Evolutionary conservation across 805 yeast genomes (phyloP).

Genomic region (Saccharomyces jurei): DNA sequence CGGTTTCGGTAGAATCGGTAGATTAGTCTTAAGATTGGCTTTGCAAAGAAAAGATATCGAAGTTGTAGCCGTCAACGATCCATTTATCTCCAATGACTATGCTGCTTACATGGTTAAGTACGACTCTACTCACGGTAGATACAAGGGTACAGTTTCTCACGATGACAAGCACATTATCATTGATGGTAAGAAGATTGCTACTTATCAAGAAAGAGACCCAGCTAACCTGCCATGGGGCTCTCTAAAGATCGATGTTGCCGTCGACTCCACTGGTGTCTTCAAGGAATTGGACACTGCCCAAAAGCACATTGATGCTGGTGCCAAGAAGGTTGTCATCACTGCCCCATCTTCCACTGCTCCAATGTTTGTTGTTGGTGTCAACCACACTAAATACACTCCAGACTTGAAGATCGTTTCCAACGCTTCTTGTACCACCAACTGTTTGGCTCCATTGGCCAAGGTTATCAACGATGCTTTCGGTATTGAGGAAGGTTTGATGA

Average conservation of each 20-base stretch:
- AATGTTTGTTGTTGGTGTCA: slow-evolving; percentile 91
- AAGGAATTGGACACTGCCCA: slow-evolving; percentile 72
- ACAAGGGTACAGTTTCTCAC: slow-evolving; percentile 60
- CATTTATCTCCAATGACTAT: slow-evolving; percentile 81
- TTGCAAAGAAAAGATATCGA: slow-evolving; percentile 64
- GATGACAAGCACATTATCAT: slow-evolving; percentile 49
- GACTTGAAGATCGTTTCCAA: slow-evolving; percentile 75
- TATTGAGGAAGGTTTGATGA: slow-evolving; percentile 87
- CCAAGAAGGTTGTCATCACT: slow-evolving; percentile 83
- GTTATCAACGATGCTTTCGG: slow-evolving; percentile 79
- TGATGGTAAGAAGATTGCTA: slow-evolving; percentile 3
- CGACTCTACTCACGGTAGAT: slow-evolving; percentile 88
- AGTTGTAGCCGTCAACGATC: slow-evolving; percentile 85
- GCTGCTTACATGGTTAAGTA: slow-evolving; percentile 94
- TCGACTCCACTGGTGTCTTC: slow-evolving; percentile 94
- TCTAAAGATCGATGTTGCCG: slow-evolving; percentile 73
- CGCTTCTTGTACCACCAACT: slow-evolving; percentile 94
- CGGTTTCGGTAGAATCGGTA: slow-evolving; percentile 94
- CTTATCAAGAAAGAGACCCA: slow-evolving; percentile 60
- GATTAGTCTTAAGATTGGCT: slow-evolving; percentile 81
- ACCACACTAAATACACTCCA: slow-evolving; percentile 67
- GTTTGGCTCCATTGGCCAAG: slow-evolving; percentile 92
- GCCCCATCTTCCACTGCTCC: slow-evolving; percentile 94
- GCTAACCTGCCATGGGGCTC: slow-evolving; percentile 82
- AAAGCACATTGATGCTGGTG: slow-evolving; percentile 67